Conservation (phyloP, 169 alveolate species). For the Eimeria acervulina region DNA sequence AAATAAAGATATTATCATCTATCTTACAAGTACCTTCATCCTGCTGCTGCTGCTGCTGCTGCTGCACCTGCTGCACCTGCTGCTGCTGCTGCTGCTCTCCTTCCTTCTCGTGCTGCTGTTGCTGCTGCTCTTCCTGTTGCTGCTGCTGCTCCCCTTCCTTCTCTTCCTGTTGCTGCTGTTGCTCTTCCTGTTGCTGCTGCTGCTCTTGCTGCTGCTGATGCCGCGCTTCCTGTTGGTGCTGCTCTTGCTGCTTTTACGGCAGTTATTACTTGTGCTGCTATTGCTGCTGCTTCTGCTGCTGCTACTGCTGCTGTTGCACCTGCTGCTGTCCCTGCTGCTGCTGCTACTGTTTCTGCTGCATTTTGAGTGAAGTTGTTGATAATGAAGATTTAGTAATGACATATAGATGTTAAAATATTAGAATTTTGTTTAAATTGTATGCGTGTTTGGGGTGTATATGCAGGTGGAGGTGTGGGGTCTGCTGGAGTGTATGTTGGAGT, state of each 20-base stretch:
- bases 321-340: neutral
- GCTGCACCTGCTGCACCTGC: neutral
- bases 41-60: constrained; percentile 25
- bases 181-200: neutral
- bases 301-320: neutral
- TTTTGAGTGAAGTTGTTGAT: neutral
- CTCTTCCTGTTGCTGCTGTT: neutral
- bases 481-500: constrained; percentile 59
- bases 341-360: constrained; percentile 8
- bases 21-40: neutral
- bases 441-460: neutral
- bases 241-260: neutral
- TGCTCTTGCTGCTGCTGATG: neutral
- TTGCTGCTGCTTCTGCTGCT: neutral
- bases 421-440: neutral
- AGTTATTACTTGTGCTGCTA: neutral
- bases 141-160: neutral
- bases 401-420: no score
- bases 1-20: neutral
- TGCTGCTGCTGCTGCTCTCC: neutral
- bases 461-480: constrained; percentile 63
- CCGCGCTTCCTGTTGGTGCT: neutral
- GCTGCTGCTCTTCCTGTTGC: neutral
- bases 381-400: neutral
- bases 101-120: neutral